Evolutionary conservation across 495 filamentous ascomycete genomes (phyloP), one percentile per base, ranked within the genome.

Genomic region (Trichocladium uniseriatum): DNA sequence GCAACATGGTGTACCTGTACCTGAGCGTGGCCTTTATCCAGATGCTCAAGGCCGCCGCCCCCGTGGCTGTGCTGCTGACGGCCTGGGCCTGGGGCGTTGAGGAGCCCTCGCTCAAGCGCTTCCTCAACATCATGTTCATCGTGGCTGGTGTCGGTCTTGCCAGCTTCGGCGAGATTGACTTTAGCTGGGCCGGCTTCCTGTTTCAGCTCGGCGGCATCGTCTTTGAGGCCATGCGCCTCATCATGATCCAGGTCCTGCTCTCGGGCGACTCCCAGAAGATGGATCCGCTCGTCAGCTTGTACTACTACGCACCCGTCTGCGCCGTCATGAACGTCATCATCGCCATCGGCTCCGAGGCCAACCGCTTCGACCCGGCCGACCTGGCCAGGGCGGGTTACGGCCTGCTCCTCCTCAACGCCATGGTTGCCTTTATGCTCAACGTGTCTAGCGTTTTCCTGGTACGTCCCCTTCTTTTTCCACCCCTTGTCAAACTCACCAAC

Each of bases 301-400:
- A 92, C 70, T 92, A 91, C 66, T 89, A 83, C 55, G 86, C 87
- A 0, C 87, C 87, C 0, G 75, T 87, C 8, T 90, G 85, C 63
- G 82, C 85, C 6, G 50, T 77, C 38, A 83, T 88, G 77, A 92
- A 92, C 55, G 73, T 79, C 24, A 34, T 80, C n/a, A 70, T 87
- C 14, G 79, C 79, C n/a, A 55, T 80, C 42, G 58, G 73, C 14
- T 70, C 78, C 4, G 87, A 89, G 63, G 54, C 79, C 21, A 64
- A 62, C 18, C 65, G 48, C 2, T 74, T 90, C 55, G 60, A 69
- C 16, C 60, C 79, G 51, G 65, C 59, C 8, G 74, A 83, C 29
- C 59, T 86, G 9, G 61, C 63, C 31, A 58, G 70, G 22, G 79
- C 83, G 6, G 86, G 86, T 6, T 53, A 72, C 22, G 68, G 68